A percentile compares a stretch with the other conserved stretches of the same genome.
Evolutionary conservation across 176 grass and related monocot genomes (phyloP).

Genomic region (Oryza rufipogon): DNA sequence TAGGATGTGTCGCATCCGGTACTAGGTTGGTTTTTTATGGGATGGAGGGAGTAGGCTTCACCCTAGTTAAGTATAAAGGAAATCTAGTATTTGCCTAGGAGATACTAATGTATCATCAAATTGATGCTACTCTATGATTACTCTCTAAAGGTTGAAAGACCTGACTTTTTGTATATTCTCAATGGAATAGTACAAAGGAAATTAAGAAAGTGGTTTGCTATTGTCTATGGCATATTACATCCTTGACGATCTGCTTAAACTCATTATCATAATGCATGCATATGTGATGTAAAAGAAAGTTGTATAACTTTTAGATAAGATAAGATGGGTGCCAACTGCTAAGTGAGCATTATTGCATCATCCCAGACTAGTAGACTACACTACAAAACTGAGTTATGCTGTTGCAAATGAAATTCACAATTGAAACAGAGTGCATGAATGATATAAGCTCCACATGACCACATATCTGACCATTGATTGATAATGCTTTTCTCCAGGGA

Average conservation of each 20-base stretch:
- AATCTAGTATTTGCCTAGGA: constrained; percentile 35
- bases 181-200: constrained; percentile 37
- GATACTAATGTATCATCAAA: constrained; percentile 52
- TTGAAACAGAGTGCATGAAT: constrained; percentile 21
- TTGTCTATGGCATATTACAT: constrained; percentile 29
- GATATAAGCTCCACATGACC: not conserved
- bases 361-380: not conserved
- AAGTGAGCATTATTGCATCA: constrained; percentile 8
- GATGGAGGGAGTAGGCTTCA: constrained; percentile 18
- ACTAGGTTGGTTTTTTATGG: too few species aligned
- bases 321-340: constrained; percentile 24
- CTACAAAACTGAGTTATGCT: not conserved
- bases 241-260: constrained; percentile 30
- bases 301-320: constrained; percentile 30
- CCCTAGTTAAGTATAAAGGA: constrained; percentile 46
- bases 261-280: constrained; percentile 33
- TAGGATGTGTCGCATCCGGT: too few species aligned
- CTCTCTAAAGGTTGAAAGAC: constrained; percentile 41
- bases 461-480: not conserved
- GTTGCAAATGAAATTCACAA: constrained; percentile 26
- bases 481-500: constrained; percentile 5
- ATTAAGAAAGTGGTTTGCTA: constrained; percentile 37
- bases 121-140: constrained; percentile 50
- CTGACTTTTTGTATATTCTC: constrained; percentile 49
- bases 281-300: constrained; percentile 5